Conservation (phyloP, 2,329 filamentous ascomycete species). For the Zymoseptoria brevis region DNA sequence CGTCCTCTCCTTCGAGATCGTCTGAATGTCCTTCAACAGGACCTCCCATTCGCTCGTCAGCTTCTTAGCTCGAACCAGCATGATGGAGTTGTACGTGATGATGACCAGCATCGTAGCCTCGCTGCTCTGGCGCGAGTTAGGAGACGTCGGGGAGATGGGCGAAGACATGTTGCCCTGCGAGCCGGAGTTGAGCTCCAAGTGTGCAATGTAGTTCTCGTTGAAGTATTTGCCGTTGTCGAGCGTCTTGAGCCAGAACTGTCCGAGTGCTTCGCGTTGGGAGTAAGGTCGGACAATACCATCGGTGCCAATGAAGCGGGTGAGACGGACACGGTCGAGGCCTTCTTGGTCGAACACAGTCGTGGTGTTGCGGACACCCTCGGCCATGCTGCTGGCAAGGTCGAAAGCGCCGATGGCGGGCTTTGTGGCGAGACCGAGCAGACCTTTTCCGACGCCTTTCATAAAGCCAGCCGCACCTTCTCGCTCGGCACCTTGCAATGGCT, state of each 20-base stretch:
- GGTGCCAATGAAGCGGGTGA: constrained; percentile 81
- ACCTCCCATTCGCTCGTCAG: constrained; percentile 93
- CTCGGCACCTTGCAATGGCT: constrained; percentile 91
- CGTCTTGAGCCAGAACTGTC: constrained; percentile 98
- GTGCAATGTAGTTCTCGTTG: constrained; percentile 93
- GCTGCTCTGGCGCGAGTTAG: constrained; percentile 11
- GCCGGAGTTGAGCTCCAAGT: constrained; percentile 62
- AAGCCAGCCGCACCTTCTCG: constrained; percentile 91
- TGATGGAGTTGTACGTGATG: constrained; percentile 58
- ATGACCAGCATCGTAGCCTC: constrained; percentile 59
- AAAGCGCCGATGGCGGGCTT: constrained; percentile 96
- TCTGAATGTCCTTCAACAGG: constrained; percentile 89
- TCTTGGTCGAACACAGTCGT: constrained; percentile 96
- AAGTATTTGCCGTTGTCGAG: constrained; percentile 97
- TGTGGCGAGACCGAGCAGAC: constrained; percentile 84
- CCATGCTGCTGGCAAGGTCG: constrained; percentile 92
- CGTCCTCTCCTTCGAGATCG: constrained; percentile 91
- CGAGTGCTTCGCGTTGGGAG: constrained; percentile 86
- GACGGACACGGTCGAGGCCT: constrained; percentile 87
- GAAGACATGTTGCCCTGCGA: constrained; percentile 58
- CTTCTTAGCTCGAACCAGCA: constrained; percentile 80
- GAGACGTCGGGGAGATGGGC: constrained; percentile 6
- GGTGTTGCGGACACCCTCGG: constrained; percentile 95
- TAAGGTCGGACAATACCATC: constrained; percentile 94
- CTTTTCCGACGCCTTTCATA: constrained; percentile 96